Percentiles rank a stretch among this genome's conserved stretches.
Conservation (phyloP, 768 basidiomycete species). For the Rhizopogon salebrosus region DNA sequence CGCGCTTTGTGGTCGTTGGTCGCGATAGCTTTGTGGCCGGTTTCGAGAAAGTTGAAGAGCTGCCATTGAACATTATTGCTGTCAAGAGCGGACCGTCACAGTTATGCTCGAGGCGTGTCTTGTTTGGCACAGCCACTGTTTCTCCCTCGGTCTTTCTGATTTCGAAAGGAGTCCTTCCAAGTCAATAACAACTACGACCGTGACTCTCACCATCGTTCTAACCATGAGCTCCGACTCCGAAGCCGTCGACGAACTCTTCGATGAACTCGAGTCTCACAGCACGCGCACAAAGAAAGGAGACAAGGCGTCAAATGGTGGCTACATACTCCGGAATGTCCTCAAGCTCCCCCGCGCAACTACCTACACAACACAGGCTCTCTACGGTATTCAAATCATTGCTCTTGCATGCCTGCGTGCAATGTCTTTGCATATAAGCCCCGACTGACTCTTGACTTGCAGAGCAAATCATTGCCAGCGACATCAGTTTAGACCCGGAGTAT, state of each 20-base stretch:
- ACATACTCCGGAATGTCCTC: constrained; percentile 39
- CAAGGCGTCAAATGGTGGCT: constrained; percentile 8
- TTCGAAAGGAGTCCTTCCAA: too few relatives aligned
- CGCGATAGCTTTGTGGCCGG: constrained; percentile 10
- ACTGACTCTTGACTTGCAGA: constrained; percentile 33
- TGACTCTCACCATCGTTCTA: too few relatives aligned
- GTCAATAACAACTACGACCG: too few relatives aligned
- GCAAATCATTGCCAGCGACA: constrained; percentile 57
- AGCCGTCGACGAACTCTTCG: constrained; percentile 10
- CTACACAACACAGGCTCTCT: constrained; percentile 57
- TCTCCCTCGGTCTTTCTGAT: not conserved
- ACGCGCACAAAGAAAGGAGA: not conserved
- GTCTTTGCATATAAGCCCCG: not conserved
- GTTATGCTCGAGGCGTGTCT: not conserved
- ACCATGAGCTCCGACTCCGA: constrained; percentile 21
- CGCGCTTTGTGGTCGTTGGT: constrained; percentile 47
- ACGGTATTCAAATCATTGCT: constrained; percentile 33
- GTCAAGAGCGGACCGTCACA: not conserved
- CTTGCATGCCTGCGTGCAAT: not conserved
- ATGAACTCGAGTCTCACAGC: constrained; percentile 7
- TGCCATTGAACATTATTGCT: not conserved
- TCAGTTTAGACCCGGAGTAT: constrained; percentile 73
- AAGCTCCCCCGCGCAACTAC: constrained; percentile 56
- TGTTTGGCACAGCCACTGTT: not conserved
- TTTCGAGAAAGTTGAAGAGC: not conserved